Evolutionary conservation across 352 stramenopile species (phyloP).

Genomic region (Phytophthora idaei): DNA sequence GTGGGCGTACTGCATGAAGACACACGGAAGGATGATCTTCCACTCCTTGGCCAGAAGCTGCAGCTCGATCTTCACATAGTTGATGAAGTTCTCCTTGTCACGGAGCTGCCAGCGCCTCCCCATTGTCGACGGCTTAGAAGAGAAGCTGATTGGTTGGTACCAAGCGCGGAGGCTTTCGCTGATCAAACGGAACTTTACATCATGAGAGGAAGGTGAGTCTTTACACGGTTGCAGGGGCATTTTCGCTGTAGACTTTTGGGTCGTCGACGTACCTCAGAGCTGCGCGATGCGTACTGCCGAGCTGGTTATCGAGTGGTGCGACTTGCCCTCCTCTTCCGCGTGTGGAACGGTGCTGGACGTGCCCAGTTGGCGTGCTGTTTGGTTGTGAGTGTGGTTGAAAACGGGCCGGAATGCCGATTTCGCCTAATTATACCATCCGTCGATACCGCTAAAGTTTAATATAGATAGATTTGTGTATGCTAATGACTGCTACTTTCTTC

Average conservation of each 20-base stretch:
- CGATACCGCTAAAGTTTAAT: neutral
- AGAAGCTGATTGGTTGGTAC: neutral
- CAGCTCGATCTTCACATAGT: conserved; percentile 71
- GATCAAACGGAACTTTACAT: conserved; percentile 17
- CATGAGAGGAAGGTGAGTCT: conserved; percentile 2
- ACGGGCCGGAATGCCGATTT: conserved; percentile 1
- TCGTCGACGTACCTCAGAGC: conserved; percentile 14
- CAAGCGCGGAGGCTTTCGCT: neutral
- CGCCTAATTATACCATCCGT: conserved; percentile 12
- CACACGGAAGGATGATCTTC: conserved; percentile 75
- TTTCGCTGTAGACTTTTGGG: neutral
- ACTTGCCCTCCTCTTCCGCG: conserved; percentile 29
- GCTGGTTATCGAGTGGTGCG: conserved; percentile 24
- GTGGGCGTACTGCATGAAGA: conserved; percentile 88
- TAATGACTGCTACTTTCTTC: neutral
- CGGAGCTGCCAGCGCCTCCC: conserved; percentile 58
- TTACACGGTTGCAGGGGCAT: neutral
- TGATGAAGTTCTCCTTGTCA: conserved; percentile 58
- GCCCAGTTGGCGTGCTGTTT: conserved; percentile 29
- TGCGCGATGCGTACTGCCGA: conserved; percentile 6
- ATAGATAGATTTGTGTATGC: neutral
- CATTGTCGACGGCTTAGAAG: conserved; percentile 14
- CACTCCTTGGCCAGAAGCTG: conserved; percentile 66
- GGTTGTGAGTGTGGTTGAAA: conserved; percentile 25
- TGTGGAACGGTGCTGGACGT: conserved; percentile 32